phyloP scores from a whole-genome alignment of 352 stramenopile species.

The Globisporangium polare region DNA sequence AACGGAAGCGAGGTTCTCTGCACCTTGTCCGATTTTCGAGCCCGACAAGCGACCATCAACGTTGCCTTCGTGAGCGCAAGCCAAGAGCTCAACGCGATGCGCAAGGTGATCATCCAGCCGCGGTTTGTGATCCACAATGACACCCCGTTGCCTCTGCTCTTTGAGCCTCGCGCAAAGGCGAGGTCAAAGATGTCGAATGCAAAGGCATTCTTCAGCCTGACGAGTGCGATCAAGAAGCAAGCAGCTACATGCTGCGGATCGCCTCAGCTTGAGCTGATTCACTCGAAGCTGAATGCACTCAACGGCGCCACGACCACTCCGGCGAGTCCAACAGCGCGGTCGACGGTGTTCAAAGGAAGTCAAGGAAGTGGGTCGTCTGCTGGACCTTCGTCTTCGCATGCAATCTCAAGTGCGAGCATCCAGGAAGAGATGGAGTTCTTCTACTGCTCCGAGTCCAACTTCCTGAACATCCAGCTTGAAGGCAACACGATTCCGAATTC shows the following conservation, averaged over 20 bases:
- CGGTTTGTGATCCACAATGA: slow-evolving; percentile 63
- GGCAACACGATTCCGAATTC: slow-evolving; percentile 50
- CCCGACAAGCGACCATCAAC: slow-evolving; percentile 53
- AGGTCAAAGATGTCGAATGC: slow-evolving; percentile 49
- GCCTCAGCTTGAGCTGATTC: slow-evolving; percentile 62
- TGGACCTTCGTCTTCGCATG: background rate
- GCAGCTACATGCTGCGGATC: slow-evolving; percentile 45
- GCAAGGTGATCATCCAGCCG: slow-evolving; percentile 62
- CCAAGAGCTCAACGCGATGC: slow-evolving; percentile 36
- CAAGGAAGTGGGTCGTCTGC: background rate
- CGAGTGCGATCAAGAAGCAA: slow-evolving; percentile 38
- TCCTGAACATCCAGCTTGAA: slow-evolving; percentile 62
- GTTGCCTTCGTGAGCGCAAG: slow-evolving; percentile 55
- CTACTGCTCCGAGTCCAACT: slow-evolving; percentile 67
- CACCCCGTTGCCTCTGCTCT: slow-evolving; percentile 43
- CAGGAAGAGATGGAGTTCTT: slow-evolving; percentile 48
- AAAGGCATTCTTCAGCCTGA: slow-evolving; percentile 64
- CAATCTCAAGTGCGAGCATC: background rate
- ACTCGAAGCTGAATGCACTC: slow-evolving; percentile 64
- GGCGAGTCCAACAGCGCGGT: slow-evolving; percentile 9
- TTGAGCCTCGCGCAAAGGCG: slow-evolving; percentile 47
- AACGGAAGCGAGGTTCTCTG: slow-evolving; percentile 34
- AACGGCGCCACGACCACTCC: slow-evolving; percentile 39
- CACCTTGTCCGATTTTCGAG: slow-evolving; percentile 53
- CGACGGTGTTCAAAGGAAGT: slow-evolving; percentile 19